A percentile compares a stretch with the other conserved stretches of the same genome.
Evolutionary conservation across 345 rosid genomes (phyloP).

Genomic region (Boechera retrofracta): DNA sequence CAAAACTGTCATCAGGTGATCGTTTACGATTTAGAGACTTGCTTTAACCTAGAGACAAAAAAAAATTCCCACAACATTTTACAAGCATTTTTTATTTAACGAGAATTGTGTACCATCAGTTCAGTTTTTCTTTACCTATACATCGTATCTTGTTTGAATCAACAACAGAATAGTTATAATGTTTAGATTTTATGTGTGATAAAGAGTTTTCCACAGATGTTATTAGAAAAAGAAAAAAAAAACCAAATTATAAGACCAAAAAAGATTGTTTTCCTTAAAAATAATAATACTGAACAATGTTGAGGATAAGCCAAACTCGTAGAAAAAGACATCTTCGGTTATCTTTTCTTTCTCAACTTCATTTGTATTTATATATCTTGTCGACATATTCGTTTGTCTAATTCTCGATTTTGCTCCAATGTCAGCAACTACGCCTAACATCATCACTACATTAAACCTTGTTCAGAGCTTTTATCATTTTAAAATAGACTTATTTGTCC

Average conservation of each 20-base stretch:
- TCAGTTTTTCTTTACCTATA: too few relatives aligned
- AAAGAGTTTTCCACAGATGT: not conserved
- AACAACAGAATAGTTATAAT: not conserved
- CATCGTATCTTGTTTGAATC: not conserved
- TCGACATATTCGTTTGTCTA: slow-evolving; percentile 44
- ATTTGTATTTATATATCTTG: slow-evolving; percentile 18
- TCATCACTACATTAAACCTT: slow-evolving; percentile 32
- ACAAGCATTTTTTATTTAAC: too few relatives aligned
- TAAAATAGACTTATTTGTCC: slow-evolving; percentile 43
- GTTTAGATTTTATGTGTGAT: not conserved
- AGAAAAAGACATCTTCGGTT: slow-evolving; percentile 38
- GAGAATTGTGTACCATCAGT: too few relatives aligned
- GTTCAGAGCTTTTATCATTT: slow-evolving; percentile 36
- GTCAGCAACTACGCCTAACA: slow-evolving; percentile 46
- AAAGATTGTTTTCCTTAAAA: not conserved
- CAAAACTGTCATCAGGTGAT: too few relatives aligned
- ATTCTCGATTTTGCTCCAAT: slow-evolving; percentile 33
- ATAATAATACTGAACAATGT: not conserved
- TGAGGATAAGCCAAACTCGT: slow-evolving; percentile 31
- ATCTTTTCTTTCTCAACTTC: slow-evolving; percentile 17
- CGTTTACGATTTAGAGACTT: too few relatives aligned
- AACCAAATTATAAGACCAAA: not conserved
- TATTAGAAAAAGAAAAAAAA: not conserved
- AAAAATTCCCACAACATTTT: too few relatives aligned
- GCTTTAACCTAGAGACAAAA: too few relatives aligned